phyloP scores from a whole-genome alignment of 441 rosid genomes.

The Capsella rubella region DNA sequence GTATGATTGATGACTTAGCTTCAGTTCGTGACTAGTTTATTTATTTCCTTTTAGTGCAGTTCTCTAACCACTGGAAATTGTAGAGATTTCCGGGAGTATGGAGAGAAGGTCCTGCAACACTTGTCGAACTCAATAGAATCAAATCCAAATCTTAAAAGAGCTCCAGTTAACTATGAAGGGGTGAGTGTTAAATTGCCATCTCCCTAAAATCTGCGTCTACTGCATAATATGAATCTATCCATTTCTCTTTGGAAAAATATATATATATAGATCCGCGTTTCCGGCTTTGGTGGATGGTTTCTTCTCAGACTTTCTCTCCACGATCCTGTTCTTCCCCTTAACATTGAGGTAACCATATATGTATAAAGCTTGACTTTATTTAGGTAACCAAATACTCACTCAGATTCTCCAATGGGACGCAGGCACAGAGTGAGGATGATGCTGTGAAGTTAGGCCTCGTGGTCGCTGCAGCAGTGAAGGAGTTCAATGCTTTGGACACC shows the following conservation, averaged over 20 bases:
- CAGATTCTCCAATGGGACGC: not conserved
- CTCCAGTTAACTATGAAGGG: constrained; percentile 92
- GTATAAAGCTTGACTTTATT: not conserved
- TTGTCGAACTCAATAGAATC: constrained; percentile 62
- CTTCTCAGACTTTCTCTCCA: constrained; percentile 98
- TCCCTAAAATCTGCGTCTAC: not conserved
- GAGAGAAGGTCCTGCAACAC: constrained; percentile 86
- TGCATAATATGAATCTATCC: constrained; percentile 4
- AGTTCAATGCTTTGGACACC: constrained; percentile 83
- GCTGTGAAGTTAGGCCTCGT: constrained; percentile 76
- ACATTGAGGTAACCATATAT: constrained; percentile 77
- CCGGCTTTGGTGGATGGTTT: constrained; percentile 98
- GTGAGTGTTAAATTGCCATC: constrained; percentile 51
- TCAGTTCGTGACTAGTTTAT: constrained; percentile 6
- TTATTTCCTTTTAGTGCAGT: not conserved
- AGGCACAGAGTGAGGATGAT: constrained; percentile 84
- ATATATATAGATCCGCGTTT: constrained; percentile 72
- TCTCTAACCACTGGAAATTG: constrained; percentile 25
- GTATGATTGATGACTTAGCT: constrained; percentile 54
- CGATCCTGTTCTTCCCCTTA: constrained; percentile 98
- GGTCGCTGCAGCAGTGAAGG: constrained; percentile 70
- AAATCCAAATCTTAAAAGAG: constrained; percentile 75
- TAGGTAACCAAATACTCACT: constrained; percentile 14
- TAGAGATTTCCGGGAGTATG: constrained; percentile 94
- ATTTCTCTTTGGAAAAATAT: not conserved